A percentile compares a stretch with the other conserved stretches of the same genome.
phyloP scores from a whole-genome alignment of 331 rosid species.

The Saraca asoca region DNA sequence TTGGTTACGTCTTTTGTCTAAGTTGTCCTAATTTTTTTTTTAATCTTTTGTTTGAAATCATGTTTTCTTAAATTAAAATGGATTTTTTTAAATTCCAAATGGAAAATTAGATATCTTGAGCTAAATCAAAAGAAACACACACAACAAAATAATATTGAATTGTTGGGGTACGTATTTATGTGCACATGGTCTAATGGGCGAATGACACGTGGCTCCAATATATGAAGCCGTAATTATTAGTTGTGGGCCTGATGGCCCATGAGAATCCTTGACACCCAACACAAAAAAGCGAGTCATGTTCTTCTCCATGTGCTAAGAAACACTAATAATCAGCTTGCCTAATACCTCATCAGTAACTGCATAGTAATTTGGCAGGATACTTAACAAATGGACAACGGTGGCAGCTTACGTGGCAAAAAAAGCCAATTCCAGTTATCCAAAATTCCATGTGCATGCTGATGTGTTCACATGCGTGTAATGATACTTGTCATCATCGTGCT shows the following conservation, averaged over 20 bases:
- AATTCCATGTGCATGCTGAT: slow-evolving; percentile 29
- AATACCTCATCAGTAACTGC: background rate
- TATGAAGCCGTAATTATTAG: background rate
- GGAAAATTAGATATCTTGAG: too few species aligned
- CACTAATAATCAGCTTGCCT: background rate
- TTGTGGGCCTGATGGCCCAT: slow-evolving; percentile 13
- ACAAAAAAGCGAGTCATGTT: background rate
- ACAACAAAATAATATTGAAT: too few species aligned
- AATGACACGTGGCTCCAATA: background rate
- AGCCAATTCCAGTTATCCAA: slow-evolving; percentile 12
- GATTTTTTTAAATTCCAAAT: too few species aligned
- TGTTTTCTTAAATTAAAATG: too few species aligned
- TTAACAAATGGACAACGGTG: background rate
- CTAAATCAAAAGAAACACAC: too few species aligned
- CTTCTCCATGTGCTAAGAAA: slow-evolving; percentile 19
- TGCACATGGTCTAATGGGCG: background rate
- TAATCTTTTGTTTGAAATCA: too few species aligned
- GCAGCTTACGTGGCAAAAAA: slow-evolving; percentile 8
- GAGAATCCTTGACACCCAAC: background rate
- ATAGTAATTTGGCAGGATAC: background rate
- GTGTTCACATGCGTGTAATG: slow-evolving; percentile 21
- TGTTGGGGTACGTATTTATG: too few species aligned
- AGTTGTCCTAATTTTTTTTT: background rate
- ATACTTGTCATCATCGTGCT: slow-evolving; percentile 15
- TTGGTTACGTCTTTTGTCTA: slow-evolving; percentile 2